A percentile compares a stretch with the other conserved stretches of the same genome.
Evolutionary conservation across 2,329 filamentous ascomycete species (phyloP).

Genomic region (Aspergillus flavus): DNA sequence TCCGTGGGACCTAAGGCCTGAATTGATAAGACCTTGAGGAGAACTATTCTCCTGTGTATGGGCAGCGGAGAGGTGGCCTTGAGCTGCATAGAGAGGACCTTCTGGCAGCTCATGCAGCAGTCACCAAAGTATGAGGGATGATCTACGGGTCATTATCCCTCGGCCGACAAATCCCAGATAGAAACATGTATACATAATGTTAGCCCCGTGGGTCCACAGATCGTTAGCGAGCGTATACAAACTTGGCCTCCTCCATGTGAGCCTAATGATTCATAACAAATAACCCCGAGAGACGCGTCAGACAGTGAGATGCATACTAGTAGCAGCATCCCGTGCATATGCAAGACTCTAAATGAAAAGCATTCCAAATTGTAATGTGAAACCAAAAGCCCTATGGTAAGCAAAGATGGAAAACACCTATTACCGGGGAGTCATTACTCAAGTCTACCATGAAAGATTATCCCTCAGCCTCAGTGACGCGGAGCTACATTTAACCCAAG

Average conservation of each 20-base stretch:
- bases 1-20: neutral
- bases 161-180: neutral
- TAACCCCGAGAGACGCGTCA: neutral
- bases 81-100: neutral
- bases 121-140: neutral
- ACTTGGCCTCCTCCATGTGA: neutral
- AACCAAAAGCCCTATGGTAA: neutral
- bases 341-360: neutral
- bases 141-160: neutral
- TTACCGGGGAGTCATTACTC: neutral
- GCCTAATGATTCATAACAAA: neutral
- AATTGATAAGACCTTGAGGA: neutral
- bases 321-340: neutral
- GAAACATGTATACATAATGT: neutral
- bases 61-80: neutral
- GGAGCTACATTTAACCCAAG: neutral
- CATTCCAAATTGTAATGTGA: neutral
- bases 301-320: neutral
- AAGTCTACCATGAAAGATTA: neutral
- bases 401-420: neutral
- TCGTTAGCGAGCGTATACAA: neutral
- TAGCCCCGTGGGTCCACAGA: neutral
- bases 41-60: neutral
- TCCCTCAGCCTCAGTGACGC: neutral
- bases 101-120: neutral